These are phyloP conservation scores for Amylostereum areolatum DNA, from an alignment of 1,284 basidiomycete genomes.

Conservation along the genomic window DNA sequence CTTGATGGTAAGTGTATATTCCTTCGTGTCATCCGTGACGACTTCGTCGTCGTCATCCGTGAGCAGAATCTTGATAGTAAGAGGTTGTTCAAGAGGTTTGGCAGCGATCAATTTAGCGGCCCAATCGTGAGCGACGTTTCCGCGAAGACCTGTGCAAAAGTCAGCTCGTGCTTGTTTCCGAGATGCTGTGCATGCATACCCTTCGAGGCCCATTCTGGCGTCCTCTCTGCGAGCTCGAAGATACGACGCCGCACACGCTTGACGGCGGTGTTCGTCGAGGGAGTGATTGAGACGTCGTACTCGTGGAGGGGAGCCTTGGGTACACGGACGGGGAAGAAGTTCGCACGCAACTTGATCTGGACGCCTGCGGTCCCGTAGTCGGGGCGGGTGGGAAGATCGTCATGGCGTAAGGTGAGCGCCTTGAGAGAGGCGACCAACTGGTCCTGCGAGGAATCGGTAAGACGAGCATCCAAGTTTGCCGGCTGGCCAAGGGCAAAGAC, in stretches of 20 bases:
- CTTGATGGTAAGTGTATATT: conserved; percentile 58
- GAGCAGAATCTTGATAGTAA: conserved; percentile 49
- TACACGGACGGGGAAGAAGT: conserved; percentile 67
- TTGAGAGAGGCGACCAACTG: conserved; percentile 47
- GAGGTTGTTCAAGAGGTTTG: conserved; percentile 48
- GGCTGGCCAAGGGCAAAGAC: conserved; percentile 44
- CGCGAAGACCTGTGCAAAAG: no score
- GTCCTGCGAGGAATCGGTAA: conserved; percentile 51
- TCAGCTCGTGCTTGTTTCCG: no score
- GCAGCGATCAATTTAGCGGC: conserved; percentile 59
- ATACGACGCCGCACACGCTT: conserved; percentile 62
- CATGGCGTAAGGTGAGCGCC: conserved; percentile 31
- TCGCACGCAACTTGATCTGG: conserved; percentile 60
- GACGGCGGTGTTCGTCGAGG: conserved; percentile 39
- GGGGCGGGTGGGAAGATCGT: conserved; percentile 60
- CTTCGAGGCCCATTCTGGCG: conserved; percentile 45
- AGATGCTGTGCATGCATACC: no score
- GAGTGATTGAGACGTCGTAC: conserved; percentile 62
- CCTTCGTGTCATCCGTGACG: conserved; percentile 36
- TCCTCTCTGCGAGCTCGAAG: conserved; percentile 63
- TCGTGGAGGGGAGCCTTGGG: conserved; percentile 59
- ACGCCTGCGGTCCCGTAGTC: conserved; percentile 58
- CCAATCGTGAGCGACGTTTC: conserved; percentile 63
- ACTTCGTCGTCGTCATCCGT: conserved; percentile 62
- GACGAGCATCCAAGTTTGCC: conserved; percentile 52